A percentile compares a stretch with the other conserved stretches of the same genome.
Conservation (phyloP, 768 basidiomycete species). For the Gautieria morchelliformis region DNA sequence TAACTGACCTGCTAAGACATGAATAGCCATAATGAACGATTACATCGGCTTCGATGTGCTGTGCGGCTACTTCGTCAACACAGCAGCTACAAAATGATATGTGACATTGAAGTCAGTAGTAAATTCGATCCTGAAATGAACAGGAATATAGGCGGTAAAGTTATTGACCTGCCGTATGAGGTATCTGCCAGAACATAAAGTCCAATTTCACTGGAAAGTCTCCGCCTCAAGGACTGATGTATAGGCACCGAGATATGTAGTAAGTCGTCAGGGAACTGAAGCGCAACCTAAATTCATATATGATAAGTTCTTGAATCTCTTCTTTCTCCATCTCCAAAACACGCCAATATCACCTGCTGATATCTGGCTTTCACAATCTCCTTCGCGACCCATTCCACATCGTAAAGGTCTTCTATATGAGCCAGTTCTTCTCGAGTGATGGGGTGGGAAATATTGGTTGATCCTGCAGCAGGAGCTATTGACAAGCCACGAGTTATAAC, state of each 20-base stretch:
- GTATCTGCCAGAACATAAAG: conserved; percentile 94
- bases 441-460: conserved; percentile 21
- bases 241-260: conserved; percentile 80
- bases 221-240: conserved; percentile 52
- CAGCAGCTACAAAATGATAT: conserved; percentile 61
- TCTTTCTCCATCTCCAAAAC: background rate
- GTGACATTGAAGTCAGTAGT: background rate
- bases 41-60: conserved; percentile 86
- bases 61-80: conserved; percentile 91
- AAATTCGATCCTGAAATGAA: background rate
- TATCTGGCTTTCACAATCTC: conserved; percentile 54
- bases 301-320: too few species aligned
- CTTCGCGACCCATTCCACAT: conserved; percentile 55
- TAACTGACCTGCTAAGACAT: conserved; percentile 80
- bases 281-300: conserved; percentile 47
- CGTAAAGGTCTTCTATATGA: conserved; percentile 56
- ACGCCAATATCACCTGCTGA: conserved; percentile 44
- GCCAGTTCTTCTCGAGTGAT: conserved; percentile 19
- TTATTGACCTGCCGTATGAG: conserved; percentile 79
- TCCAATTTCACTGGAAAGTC: conserved; percentile 29
- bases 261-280: conserved; percentile 95
- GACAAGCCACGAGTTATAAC: conserved; percentile 50
- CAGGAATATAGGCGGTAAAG: background rate
- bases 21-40: conserved; percentile 96
- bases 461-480: conserved; percentile 25